These are phyloP conservation scores for Aphanomyces cochlioides DNA, from an alignment of 352 stramenopile species.

Conservation along the genomic window DNA sequence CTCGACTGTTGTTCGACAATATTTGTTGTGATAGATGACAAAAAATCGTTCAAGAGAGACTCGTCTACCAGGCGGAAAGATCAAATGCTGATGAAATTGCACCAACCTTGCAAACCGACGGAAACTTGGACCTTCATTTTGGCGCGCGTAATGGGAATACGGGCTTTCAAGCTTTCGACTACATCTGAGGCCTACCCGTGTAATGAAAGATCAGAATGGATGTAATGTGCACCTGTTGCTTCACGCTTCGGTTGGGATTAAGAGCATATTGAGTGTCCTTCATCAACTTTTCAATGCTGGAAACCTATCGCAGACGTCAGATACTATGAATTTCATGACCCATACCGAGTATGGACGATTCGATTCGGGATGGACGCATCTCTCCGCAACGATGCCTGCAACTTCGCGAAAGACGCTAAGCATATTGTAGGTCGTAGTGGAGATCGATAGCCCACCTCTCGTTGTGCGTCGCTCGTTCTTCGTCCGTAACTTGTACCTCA, in stretches of 20 bases:
- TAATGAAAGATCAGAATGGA: not conserved
- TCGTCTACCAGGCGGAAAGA: conserved; percentile 18
- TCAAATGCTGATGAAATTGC: too few species aligned
- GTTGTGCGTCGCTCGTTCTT: conserved; percentile 90
- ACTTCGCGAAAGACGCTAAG: conserved; percentile 91
- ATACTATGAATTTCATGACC: not conserved
- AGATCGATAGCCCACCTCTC: conserved; percentile 61
- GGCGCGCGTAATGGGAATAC: conserved; percentile 93
- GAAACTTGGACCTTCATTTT: conserved; percentile 95
- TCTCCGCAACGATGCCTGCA: conserved; percentile 94
- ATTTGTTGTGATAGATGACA: conserved; percentile 57
- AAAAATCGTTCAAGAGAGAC: conserved; percentile 51
- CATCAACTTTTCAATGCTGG: conserved; percentile 92
- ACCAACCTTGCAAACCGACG: conserved; percentile 37
- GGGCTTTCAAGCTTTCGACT: conserved; percentile 89
- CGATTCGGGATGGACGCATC: conserved; percentile 94
- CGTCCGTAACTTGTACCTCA: conserved; percentile 95
- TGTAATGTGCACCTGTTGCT: conserved; percentile 75
- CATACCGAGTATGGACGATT: conserved; percentile 92
- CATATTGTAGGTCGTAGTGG: not conserved
- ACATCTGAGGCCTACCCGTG: conserved; percentile 87
- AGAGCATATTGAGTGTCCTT: conserved; percentile 94
- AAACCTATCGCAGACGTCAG: conserved; percentile 48
- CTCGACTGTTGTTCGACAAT: conserved; percentile 63
- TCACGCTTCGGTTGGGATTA: conserved; percentile 91